phyloP scores from a whole-genome alignment of 257 asterid species.

The Nicotiana undulata region DNA sequence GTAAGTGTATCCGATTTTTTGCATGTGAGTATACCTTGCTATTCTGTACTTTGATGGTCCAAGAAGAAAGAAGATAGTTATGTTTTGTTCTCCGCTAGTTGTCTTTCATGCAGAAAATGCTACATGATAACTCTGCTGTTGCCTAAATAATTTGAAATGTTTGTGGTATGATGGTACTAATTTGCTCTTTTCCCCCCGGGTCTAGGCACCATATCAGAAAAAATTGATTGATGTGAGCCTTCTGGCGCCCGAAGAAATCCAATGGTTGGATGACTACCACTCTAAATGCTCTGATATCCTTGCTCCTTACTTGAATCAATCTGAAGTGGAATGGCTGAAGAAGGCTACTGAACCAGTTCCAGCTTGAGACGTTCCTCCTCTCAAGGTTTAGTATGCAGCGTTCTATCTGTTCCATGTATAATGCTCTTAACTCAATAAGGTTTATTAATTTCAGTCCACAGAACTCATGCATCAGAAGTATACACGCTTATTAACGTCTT shows the following conservation, averaged over 20 bases:
- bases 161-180: neutral
- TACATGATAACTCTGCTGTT: neutral
- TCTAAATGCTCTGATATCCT: slow-evolving; percentile 55
- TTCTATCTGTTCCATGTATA: neutral
- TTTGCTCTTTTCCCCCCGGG: neutral
- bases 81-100: neutral
- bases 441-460: neutral
- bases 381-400: neutral
- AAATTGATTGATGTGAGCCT: slow-evolving; percentile 65
- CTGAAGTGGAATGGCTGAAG: slow-evolving; percentile 78
- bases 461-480: neutral
- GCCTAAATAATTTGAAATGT: too few relatives aligned
- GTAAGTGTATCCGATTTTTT: slow-evolving; percentile 30
- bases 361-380: slow-evolving; percentile 23
- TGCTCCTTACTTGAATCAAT: slow-evolving; percentile 50
- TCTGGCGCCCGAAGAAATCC: slow-evolving; percentile 70
- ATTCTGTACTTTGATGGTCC: neutral
- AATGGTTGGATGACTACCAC: slow-evolving; percentile 80
- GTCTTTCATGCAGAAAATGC: neutral
- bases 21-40: neutral
- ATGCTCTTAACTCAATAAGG: neutral
- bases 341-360: slow-evolving; percentile 63
- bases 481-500: neutral
- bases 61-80: neutral
- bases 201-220: slow-evolving; percentile 82